phyloP scores from a whole-genome alignment of 495 filamentous ascomycete species.

The Bryoglossum gracile region DNA sequence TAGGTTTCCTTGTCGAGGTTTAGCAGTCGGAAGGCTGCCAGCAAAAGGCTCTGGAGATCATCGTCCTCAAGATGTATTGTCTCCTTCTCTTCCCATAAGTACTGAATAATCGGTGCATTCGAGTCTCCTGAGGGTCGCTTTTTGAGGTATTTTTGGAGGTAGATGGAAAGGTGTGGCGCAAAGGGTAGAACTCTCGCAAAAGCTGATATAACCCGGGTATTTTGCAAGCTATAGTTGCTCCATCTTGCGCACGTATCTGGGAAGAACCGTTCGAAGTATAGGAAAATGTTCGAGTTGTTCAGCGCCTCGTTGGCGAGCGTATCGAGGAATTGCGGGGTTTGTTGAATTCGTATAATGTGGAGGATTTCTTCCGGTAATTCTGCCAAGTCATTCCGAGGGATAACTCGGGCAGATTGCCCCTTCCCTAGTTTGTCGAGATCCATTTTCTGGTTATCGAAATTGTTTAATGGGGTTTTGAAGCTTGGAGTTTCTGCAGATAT shows the following conservation, averaged over 20 bases:
- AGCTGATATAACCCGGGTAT: slow-evolving; percentile 52
- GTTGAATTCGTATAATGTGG: slow-evolving; percentile 54
- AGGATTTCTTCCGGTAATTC: slow-evolving; percentile 59
- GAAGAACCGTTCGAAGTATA: slow-evolving; percentile 60
- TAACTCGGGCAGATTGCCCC: slow-evolving; percentile 33
- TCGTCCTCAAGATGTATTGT: not conserved
- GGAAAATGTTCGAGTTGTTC: slow-evolving; percentile 63
- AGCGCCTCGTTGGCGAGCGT: slow-evolving; percentile 56
- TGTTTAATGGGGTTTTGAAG: slow-evolving; percentile 2
- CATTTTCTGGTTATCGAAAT: slow-evolving; percentile 40
- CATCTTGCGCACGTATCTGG: slow-evolving; percentile 76
- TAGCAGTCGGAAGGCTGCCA: slow-evolving; percentile 70
- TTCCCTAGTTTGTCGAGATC: slow-evolving; percentile 32
- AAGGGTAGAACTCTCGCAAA: slow-evolving; percentile 76
- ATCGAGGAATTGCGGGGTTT: slow-evolving; percentile 59
- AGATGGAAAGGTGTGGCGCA: slow-evolving; percentile 60
- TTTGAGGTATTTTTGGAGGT: slow-evolving; percentile 38
- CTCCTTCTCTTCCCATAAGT: not conserved
- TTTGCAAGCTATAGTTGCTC: slow-evolving; percentile 25
- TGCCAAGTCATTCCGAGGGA: slow-evolving; percentile 36
- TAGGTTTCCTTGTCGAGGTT: slow-evolving; percentile 64
- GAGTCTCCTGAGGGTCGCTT: not conserved
- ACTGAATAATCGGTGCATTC: not conserved
- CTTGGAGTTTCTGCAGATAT: not conserved
- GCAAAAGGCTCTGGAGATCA: slow-evolving; percentile 35